Base-by-base conservation (phyloP, 177 flowering plant genomes). In the Vitis hybrid region DNA sequence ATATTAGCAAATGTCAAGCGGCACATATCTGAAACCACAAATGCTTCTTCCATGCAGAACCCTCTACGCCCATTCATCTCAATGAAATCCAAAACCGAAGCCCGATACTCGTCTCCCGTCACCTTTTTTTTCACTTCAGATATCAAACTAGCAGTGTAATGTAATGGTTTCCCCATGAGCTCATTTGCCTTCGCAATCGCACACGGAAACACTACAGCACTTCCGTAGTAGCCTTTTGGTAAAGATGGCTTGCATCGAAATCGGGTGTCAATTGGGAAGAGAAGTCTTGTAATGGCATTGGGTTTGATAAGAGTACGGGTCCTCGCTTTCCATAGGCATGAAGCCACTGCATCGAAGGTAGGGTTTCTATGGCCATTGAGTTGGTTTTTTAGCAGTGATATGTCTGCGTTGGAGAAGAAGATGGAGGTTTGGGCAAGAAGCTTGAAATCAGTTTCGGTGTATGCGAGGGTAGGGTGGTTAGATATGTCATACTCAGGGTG, bases 281-380 rank as follows among this genome's bases (percentile, higher is more conserved):
- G 61, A 50, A 76, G 79, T 64, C 52, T 68, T 51, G 76, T 61
- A 59, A 45, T n/a, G 48, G 62, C 31, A 18, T 60, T 26, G 16
- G 75, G 72, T 3, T 63, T 60, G 19, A 65, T 33, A 14, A 74
- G 60, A 19, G 79, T 66, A 6, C 52, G 56, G 26, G 79, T 76
- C 48, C 79, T 60, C 10, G 79, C 79, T 26, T 70, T 69, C 79
- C 79, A 76, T 26, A 76, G 48, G 59, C 76, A 72, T 3, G 79
- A 50, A 12, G 73, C 72, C 1, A 76, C 15, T 2, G 66, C 72
- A 18, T 76, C 79, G 64, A 76, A 76, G 60, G 72, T 69, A 16
- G 73, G 66, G 14, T 68, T 67, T 58, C 57, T 63, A 14, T 39
- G 14, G 60, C 48, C 22, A 18, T 60, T 29, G 48, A 69, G 66